Base-by-base conservation (phyloP, 352 stramenopile species). In the Bremia lactucae region DNA sequence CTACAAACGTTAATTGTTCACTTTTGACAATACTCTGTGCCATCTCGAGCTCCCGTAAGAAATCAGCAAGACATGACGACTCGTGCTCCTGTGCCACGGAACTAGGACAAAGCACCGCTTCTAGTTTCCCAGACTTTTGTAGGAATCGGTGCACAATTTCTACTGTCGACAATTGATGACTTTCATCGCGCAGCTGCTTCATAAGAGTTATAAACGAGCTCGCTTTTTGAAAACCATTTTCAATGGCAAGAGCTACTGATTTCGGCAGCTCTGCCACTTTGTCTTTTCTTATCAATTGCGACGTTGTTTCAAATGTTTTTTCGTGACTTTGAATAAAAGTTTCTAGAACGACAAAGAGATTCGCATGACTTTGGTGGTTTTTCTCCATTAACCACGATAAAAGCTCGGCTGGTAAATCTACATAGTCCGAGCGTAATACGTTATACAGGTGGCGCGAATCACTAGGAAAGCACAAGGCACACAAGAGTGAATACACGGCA, bases 361-460 rank as follows among this genome's bases (percentile, higher is more conserved):
- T 59, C 2, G 52, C 48, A 19, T 83, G 59, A 22, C 56, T 80
- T 11, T 49, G 59, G 18, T 67, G 56, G 28, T 85, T 61, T 23
- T 67, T 70, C 33, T 83, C 69, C 72, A 89, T 84, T 11, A 89
- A 43, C 35, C 53, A 55, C 3, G 73, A 85, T 2, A 89, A 43
- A 7, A 84, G 31, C 16, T 70, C 48, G 2, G 71, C 44, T 11
- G 77, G 62, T n/a, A 89, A 72, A 14, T 36, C 47, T 36, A 86
- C 68, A 35, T 57, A 79, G 7, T 72, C 59, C 9, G 77, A 89
- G 2, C 77, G 72, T 15, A 89, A 51, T 5, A 89, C 61, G 31
- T 87, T 87, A 58, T 89, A 89, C 7, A 89, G 40, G 36, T 87
- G 68, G 7, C 69, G 69, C 7, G 77, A 82, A 37, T 89, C 73